Evolutionary conservation across 257 asterid genomes (phyloP).

Genomic region (Verbascum thapsus): DNA sequence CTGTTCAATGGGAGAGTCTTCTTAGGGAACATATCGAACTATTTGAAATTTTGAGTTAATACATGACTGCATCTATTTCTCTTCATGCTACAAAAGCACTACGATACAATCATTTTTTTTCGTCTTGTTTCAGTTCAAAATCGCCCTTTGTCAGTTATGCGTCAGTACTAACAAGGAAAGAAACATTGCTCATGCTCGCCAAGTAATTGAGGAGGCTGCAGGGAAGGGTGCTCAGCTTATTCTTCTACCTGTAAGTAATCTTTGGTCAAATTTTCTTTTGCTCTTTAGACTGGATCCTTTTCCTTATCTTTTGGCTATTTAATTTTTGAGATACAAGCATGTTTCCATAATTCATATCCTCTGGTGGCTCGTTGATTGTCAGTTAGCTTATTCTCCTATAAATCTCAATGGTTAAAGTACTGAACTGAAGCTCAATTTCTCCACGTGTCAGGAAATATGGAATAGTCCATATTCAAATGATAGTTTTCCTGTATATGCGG

Average conservation of each 20-base stretch:
- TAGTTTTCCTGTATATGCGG: constrained; percentile 78
- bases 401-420: constrained; percentile 6
- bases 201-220: constrained; percentile 67
- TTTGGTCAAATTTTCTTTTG: background rate
- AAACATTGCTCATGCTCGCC: constrained; percentile 68
- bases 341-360: background rate
- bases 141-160: constrained; percentile 79
- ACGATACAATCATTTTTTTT: background rate
- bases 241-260: constrained; percentile 70
- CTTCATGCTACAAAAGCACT: background rate
- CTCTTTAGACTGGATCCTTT: constrained; percentile 5
- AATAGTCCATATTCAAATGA: constrained; percentile 84
- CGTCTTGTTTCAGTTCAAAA: constrained; percentile 66
- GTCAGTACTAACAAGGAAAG: constrained; percentile 67
- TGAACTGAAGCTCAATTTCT: constrained; percentile 13
- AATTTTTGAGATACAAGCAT: background rate
- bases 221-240: constrained; percentile 70
- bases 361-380: constrained; percentile 1
- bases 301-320: constrained; percentile 6
- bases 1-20: background rate
- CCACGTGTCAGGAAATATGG: constrained; percentile 74
- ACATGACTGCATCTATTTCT: background rate
- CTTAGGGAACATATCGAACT: background rate
- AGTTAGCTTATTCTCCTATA: background rate
- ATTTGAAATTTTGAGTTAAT: background rate